A percentile compares a stretch with the other conserved stretches of the same genome.
Evolutionary conservation across 495 filamentous ascomycete genomes (phyloP).

Genomic region (Hypomontagnella submonticulosa): DNA sequence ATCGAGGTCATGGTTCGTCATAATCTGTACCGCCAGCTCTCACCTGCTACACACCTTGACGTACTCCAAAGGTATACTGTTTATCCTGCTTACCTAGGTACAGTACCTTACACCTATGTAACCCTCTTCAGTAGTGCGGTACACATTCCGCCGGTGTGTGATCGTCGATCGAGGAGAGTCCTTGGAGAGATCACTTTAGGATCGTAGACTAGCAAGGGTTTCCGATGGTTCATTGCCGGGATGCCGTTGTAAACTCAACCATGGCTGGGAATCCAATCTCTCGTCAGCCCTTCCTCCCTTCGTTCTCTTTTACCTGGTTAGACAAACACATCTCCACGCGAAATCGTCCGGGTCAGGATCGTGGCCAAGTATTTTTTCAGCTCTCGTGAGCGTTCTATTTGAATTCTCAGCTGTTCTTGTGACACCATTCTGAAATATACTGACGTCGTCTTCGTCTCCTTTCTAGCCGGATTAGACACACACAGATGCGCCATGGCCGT

Average conservation of each 20-base stretch:
- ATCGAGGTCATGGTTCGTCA: constrained; percentile 25
- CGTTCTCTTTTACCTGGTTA: constrained; percentile 33
- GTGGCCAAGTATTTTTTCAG: constrained; percentile 31
- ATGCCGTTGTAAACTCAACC: constrained; percentile 22
- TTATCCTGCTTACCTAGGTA: constrained; percentile 7
- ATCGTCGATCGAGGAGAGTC: constrained; percentile 43
- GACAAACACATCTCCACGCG: constrained; percentile 20
- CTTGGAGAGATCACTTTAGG: constrained; percentile 43
- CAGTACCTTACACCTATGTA: constrained; percentile 29
- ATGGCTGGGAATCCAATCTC: constrained; percentile 33
- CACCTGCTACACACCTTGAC: constrained; percentile 19
- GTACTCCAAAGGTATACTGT: constrained; percentile 3
- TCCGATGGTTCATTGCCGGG: constrained; percentile 38
- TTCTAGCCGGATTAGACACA: neutral
- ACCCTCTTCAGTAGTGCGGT: constrained; percentile 27
- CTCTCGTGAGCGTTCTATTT: constrained; percentile 18
- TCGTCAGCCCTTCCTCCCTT: constrained; percentile 37
- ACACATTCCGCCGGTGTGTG: constrained; percentile 24
- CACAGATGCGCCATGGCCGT: constrained; percentile 10
- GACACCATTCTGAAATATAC: constrained; percentile 17
- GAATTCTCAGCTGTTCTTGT: constrained; percentile 20
- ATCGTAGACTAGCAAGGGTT: constrained; percentile 41
- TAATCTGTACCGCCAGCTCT: constrained; percentile 20
- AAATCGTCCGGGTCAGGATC: constrained; percentile 31
- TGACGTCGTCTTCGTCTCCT: constrained; percentile 15